Conservation (phyloP, 2,329 filamentous ascomycete species). For the Talaromyces rugulosus region DNA sequence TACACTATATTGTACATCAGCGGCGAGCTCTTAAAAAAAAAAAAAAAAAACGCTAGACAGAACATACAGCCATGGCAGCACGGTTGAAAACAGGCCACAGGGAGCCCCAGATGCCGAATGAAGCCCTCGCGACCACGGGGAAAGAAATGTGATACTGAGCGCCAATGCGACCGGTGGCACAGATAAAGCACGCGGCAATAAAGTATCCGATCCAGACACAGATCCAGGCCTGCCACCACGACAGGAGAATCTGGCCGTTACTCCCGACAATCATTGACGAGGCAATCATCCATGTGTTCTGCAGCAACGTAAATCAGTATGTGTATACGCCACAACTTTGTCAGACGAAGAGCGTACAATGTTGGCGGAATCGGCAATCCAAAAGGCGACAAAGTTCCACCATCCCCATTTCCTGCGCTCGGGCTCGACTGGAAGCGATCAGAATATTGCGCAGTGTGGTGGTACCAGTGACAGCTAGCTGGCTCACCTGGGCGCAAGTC, state of each 20-base stretch:
- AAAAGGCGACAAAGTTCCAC: constrained; percentile 86
- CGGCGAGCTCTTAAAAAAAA: neutral
- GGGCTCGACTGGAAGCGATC: constrained; percentile 61
- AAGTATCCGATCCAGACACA: constrained; percentile 84
- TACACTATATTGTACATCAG: constrained; percentile 9
- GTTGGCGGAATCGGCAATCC: constrained; percentile 81
- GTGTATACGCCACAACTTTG: neutral
- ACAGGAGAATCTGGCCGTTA: constrained; percentile 42
- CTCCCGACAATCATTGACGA: constrained; percentile 72
- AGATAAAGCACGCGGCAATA: constrained; percentile 71
- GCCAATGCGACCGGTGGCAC: constrained; percentile 75
- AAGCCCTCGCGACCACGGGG: constrained; percentile 71
- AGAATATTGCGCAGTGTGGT: neutral
- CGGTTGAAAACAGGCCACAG: constrained; percentile 87
- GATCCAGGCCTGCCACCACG: constrained; percentile 91
- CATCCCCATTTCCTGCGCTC: constrained; percentile 76
- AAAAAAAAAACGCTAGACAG: constrained; percentile 51
- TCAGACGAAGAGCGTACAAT: constrained; percentile 47
- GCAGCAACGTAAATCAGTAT: constrained; percentile 10
- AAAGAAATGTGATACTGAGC: constrained; percentile 87
- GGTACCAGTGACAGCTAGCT: neutral
- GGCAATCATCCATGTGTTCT: constrained; percentile 91
- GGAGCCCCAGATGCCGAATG: constrained; percentile 84
- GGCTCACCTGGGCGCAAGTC: constrained; percentile 63
- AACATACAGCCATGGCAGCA: constrained; percentile 70